Conservation (phyloP, 768 basidiomycete species). For the Leucosporidium creatinivorum region DNA sequence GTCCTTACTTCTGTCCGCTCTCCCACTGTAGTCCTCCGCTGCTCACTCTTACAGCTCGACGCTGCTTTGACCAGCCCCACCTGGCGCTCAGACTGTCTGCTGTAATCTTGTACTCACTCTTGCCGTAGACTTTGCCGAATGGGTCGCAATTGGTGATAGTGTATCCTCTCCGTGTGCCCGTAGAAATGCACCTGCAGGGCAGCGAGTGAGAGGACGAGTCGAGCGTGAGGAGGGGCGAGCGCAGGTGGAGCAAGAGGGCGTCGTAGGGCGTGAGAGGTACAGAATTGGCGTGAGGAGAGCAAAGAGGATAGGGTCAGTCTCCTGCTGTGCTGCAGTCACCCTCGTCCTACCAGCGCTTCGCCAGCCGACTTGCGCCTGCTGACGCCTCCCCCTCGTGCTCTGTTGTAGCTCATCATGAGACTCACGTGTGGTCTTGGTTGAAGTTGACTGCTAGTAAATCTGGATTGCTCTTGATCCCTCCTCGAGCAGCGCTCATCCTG, state of each 20-base stretch:
- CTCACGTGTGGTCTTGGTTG: conserved; percentile 94
- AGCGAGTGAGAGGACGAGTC: background rate
- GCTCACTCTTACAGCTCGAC: too few relatives aligned
- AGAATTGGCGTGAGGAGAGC: too few relatives aligned
- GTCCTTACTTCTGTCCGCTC: too few relatives aligned
- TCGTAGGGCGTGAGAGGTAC: background rate
- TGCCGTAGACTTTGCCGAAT: conserved; percentile 89
- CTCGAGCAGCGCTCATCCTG: conserved; percentile 26
- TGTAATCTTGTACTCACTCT: conserved; percentile 60
- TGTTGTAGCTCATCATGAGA: background rate
- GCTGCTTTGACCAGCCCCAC: background rate
- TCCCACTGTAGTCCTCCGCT: too few relatives aligned
- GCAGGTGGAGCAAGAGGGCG: too few relatives aligned
- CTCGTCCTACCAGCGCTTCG: background rate
- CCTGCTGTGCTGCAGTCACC: background rate
- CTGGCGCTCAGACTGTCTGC: too few relatives aligned
- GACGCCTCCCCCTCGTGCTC: background rate
- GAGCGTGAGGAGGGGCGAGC: background rate
- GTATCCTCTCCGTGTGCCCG: conserved; percentile 91
- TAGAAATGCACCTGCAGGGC: conserved; percentile 64
- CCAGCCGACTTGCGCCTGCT: background rate
- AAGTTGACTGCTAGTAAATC: conserved; percentile 47
- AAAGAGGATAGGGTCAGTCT: too few relatives aligned
- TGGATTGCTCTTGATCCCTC: conserved; percentile 27
- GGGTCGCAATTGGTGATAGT: conserved; percentile 97